Base-by-base conservation (phyloP, 1,284 basidiomycete genomes). In the Boletus sp. region DNA sequence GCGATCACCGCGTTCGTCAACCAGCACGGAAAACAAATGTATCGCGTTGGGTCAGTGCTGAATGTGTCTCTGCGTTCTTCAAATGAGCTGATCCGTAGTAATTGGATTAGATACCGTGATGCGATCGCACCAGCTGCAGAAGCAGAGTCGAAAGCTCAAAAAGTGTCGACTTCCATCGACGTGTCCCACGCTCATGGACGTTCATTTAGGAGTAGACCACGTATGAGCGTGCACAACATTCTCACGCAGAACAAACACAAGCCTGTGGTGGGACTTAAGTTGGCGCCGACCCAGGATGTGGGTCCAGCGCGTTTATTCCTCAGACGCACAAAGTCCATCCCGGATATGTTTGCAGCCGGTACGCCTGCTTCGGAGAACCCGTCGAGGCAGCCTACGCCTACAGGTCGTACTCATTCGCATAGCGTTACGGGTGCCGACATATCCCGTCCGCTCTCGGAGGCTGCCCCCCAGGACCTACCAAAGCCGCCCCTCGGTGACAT, bases 1-100 rank as follows among this genome's bases (percentile, higher is more conserved):
- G 80, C 80, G 36, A 86, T 89, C 54, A 89, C 86, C 19, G 80
- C 82, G 6, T 82, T 87, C 57, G 75, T 84, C 46, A 89, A 86
- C 60, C 84, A 88, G 59, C 82, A 87, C 65, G 87, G 87, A 44
- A 81, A 78, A 60, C 74, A 77, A 61, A 80, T 84, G 74, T 88
- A 75, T 67, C 81, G 87, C 37, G 75, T 89, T 39, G 81, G 84
- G 85, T 88, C 55, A 68, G 81, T 75, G 5, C 17, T 36, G 1
- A 22, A 17, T 22, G 17, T 8, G n/a, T 17, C 23, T 39, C 4
- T 16, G 26, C 17, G 13, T 6, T 13, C 52, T 12, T 6, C 13
- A 25, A 23, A 22, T 27, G 35, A 44, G 44, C 34, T 58, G 32
- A 54, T 48, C n/a, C 9, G 35, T 32, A 8, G 29, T 10, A 55